These are phyloP conservation scores for Aspergillus texensis DNA, from an alignment of 2,329 filamentous ascomycete species.

Conservation along the genomic window DNA sequence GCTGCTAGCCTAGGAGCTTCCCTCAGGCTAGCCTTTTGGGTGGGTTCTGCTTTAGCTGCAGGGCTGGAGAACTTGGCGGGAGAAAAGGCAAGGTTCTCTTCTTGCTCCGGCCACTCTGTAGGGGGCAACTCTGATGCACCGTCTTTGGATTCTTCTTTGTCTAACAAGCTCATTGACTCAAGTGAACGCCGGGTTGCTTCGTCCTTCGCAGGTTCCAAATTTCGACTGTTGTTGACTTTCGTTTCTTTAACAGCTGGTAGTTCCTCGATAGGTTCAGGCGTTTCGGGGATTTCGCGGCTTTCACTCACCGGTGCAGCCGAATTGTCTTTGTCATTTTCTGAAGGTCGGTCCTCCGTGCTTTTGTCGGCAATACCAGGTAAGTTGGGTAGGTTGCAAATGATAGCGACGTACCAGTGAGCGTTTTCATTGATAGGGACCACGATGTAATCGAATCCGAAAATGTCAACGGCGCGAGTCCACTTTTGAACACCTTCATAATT, in stretches of 20 bases:
- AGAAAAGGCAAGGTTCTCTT: conserved; percentile 27
- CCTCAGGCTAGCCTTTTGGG: conserved; percentile 16
- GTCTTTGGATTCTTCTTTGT: conserved; percentile 15
- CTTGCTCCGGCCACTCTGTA: conserved; percentile 34
- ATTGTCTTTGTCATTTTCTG: conserved; percentile 12
- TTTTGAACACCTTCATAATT: conserved; percentile 83
- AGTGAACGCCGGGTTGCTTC: conserved; percentile 28
- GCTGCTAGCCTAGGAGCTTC: conserved; percentile 17
- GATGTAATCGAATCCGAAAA: conserved; percentile 85
- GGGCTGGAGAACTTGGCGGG: conserved; percentile 21
- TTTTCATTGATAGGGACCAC: conserved; percentile 89
- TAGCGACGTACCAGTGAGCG: conserved; percentile 89
- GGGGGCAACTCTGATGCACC: conserved; percentile 8
- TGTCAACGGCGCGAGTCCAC: conserved; percentile 84
- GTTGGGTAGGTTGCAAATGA: conserved; percentile 84
- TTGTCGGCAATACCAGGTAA: conserved; percentile 45
- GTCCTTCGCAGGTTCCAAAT: conserved; percentile 24
- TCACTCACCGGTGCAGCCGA: conserved; percentile 21
- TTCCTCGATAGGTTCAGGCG: conserved; percentile 21
- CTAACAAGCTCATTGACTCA: conserved; percentile 33
- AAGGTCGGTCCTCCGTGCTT: conserved; percentile 6
- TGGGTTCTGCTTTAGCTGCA: conserved; percentile 12
- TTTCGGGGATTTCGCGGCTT: conserved; percentile 32
- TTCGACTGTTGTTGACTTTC: background rate
- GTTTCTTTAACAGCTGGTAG: background rate